phyloP scores from a whole-genome alignment of 179 eudicot genomes.

The Spergularia azorica region DNA sequence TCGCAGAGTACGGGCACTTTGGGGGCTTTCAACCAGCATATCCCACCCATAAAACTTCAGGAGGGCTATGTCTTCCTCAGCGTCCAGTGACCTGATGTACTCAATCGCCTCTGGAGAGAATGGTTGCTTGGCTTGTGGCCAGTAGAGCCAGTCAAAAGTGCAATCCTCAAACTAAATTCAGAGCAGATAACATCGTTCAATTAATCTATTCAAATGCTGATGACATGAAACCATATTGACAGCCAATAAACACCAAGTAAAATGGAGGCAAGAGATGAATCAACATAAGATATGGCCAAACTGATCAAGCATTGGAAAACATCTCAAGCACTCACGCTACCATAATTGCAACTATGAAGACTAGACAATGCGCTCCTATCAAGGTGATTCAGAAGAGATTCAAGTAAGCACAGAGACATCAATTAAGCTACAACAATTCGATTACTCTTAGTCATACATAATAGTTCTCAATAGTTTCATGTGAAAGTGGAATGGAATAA shows the following conservation, averaged over 20 bases:
- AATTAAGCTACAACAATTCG: no score
- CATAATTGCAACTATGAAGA: no score
- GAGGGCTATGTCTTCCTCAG: conserved; percentile 73
- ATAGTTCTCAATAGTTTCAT: no score
- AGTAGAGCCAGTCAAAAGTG: conserved; percentile 92
- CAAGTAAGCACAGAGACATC: no score
- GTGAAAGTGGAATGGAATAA: no score
- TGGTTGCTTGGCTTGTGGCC: conserved; percentile 86
- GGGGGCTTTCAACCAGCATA: conserved; percentile 54
- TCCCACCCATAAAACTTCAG: conserved; percentile 77
- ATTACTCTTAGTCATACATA: no score
- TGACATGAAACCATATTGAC: not conserved
- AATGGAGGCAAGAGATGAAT: no score
- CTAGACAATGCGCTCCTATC: no score
- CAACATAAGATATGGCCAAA: no score
- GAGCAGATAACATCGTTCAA: not conserved
- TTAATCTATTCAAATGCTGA: not conserved
- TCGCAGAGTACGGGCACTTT: conserved; percentile 58
- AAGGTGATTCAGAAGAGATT: no score
- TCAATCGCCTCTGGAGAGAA: conserved; percentile 53
- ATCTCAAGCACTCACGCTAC: no score
- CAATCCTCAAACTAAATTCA: conserved; percentile 72
- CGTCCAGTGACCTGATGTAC: conserved; percentile 72
- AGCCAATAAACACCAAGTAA: not conserved
- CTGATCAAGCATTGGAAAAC: no score